Base-by-base conservation (phyloP, 2,329 filamentous ascomycete species). In the Pleoardoris graminearum region DNA sequence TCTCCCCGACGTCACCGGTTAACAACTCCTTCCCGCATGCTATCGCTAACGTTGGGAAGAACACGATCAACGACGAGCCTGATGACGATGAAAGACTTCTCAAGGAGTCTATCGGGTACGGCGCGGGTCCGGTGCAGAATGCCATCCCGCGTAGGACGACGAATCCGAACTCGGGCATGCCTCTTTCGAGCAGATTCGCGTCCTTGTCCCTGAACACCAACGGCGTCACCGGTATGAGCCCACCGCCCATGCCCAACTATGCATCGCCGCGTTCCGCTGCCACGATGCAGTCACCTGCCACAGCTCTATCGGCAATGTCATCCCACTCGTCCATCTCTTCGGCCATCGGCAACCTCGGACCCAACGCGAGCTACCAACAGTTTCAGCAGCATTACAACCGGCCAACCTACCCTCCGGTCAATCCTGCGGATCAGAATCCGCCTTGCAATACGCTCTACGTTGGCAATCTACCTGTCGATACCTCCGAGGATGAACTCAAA, bases 391-490 rank as follows among this genome's bases (percentile, higher is more conserved):
- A 84, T 54, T 88, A 82, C 61, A 80, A 77, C 58, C 82, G 79
- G 65, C 84, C 85, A 57, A 87, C 86, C 55, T 89, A 91, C 57
- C 93, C 93, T 12, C 88, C 92, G 0, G 89, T 90, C 55, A 97
- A 97, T 62, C 93, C 92, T 0, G 92, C 93, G 11, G 93, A 99
- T 68, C 90, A 97, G 74, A 97, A 97, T 64, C 93, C 93, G 1
- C 94, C 94, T 0, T 97, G 94, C 81, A 97, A 99, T 70, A 99
- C 94, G 0, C 81, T 99, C 6, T 97, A 99, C 67, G 93, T 99
- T 17, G 93, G 94, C n/a, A 97, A 99, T 66, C 79, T 99, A 37
- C 94, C 93, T 0, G 85, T 92, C 51, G 90, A 96, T 69, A 95
- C 92, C 0, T 93, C 90, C 0, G 94, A 99, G 68, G 93, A 97